Conservation (phyloP, 2,329 filamentous ascomycete species). For the Fusarium sp. region DNA sequence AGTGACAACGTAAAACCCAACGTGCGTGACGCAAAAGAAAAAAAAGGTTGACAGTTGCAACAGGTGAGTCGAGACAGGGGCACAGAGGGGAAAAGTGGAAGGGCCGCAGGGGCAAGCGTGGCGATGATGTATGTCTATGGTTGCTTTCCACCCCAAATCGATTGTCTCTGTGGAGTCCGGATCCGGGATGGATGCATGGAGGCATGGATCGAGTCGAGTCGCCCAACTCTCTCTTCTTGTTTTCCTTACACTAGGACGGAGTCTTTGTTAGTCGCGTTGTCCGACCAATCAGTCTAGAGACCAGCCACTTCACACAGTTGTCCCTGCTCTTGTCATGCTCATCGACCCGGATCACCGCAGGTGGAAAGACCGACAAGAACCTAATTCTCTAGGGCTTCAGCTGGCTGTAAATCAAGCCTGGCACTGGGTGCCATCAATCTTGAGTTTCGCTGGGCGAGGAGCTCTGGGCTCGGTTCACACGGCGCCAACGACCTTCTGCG, state of each 20-base stretch:
- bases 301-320: slow-evolving; percentile 42
- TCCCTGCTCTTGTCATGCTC: slow-evolving; percentile 39
- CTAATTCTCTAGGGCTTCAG: slow-evolving; percentile 31
- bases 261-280: slow-evolving; percentile 44
- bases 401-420: slow-evolving; percentile 33
- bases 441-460: slow-evolving; percentile 26
- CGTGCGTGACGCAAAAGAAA: slow-evolving; percentile 33
- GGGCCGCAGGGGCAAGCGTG: slow-evolving; percentile 47
- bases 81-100: slow-evolving; percentile 41
- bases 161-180: slow-evolving; percentile 50
- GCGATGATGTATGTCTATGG: slow-evolving; percentile 50
- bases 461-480: slow-evolving; percentile 22
- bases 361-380: slow-evolving; percentile 29
- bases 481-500: slow-evolving; percentile 32
- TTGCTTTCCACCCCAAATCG: slow-evolving; percentile 49
- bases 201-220: slow-evolving; percentile 44
- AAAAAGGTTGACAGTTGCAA: slow-evolving; percentile 36
- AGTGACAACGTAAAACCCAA: slow-evolving; percentile 1
- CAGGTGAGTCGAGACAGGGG: slow-evolving; percentile 41
- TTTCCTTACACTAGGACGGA: slow-evolving; percentile 40
- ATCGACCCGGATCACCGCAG: slow-evolving; percentile 32
- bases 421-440: slow-evolving; percentile 24
- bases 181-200: slow-evolving; percentile 49
- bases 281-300: slow-evolving; percentile 41
- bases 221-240: slow-evolving; percentile 38